Percentiles rank a stretch among this genome's conserved stretches.
phyloP scores from a whole-genome alignment of 2,329 filamentous ascomycete species.

The Xylariaceae sp. region DNA sequence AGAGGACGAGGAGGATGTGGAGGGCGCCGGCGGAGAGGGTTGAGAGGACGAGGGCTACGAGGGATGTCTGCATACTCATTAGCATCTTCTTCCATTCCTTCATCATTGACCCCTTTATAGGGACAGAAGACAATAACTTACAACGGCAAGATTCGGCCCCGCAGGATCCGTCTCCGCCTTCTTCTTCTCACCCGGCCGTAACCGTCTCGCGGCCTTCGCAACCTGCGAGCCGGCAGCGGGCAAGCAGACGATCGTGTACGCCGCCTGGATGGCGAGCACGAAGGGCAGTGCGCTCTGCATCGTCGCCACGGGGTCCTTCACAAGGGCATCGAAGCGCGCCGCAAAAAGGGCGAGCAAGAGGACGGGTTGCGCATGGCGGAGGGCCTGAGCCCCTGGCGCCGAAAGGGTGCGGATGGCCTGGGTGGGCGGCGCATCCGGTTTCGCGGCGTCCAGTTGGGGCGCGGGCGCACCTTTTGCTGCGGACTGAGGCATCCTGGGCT shows the following conservation, averaged over 20 bases:
- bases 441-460: constrained; percentile 23
- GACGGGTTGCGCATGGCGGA: constrained; percentile 63
- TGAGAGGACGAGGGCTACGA: constrained; percentile 60
- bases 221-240: constrained; percentile 51
- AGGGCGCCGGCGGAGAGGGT: constrained; percentile 33
- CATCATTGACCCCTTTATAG: too few relatives aligned
- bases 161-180: constrained; percentile 39
- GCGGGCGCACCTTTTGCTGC: constrained; percentile 23
- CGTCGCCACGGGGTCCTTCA: constrained; percentile 62
- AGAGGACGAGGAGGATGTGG: constrained; percentile 68
- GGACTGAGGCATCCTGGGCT: constrained; percentile 35
- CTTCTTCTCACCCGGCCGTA: constrained; percentile 50
- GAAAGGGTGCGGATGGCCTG: constrained; percentile 37
- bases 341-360: constrained; percentile 61
- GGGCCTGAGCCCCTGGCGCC: constrained; percentile 39
- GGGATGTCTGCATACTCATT: constrained; percentile 54
- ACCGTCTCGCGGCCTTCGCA: constrained; percentile 43
- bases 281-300: constrained; percentile 58
- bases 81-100: not conserved
- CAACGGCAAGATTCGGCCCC: constrained; percentile 43
- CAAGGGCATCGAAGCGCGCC: constrained; percentile 59
- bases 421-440: constrained; percentile 25
- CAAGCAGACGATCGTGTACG: constrained; percentile 58
- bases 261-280: constrained; percentile 58
- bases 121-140: too few relatives aligned